Evolutionary conservation across 106 monocot species (phyloP), one percentile per base, ranked within the genome.

Genomic region (Gastrodia elata): DNA sequence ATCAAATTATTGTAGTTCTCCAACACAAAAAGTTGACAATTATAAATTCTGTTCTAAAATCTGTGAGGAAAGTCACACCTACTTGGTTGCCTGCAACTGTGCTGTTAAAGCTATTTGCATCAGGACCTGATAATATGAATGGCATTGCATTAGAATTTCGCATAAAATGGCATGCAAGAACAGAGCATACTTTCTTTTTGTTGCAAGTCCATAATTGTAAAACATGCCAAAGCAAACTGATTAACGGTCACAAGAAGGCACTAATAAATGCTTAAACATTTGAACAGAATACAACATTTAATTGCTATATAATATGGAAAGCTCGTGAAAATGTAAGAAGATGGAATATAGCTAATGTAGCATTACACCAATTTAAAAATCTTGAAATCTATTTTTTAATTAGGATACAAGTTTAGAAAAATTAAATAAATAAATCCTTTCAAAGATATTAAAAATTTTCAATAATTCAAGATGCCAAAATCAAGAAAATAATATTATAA

Each of bases 51-150:
- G 74, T 38, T 36, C n/a, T 72, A 35, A 25, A 35, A 38, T 41
- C 36, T 49, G 76, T 82, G 83, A 80, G 81, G 81, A 79, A 89
- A 87, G 77, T 84, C 92, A 89, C 85, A 90, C 96, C 87, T 95
- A 95, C 95, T 91, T 95, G 93, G 83, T 98, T 82, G 71, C 93
- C 97, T 64, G 97, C 75, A n/a, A 98, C 76, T 40, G 84, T 93
- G 81, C 84, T 90, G 81, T 98, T 98, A 87, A 98, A 98, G 88
- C 86, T 98, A 82, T 42, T 98, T 74, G 76, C 67, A 78, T 91
- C 92, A 46, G 82, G 74, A 39, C 75, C 93, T 98, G 84, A 42
- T 28, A 39, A 69, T 16, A 40, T 2, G 3, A 25, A 69, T 22
- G 9, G 38, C 8, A 40, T 25, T 69, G 22, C 36, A 25, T 69